These are phyloP conservation scores for Pyrenula aspistea DNA, from an alignment of 495 filamentous ascomycete genomes.

Conservation along the genomic window DNA sequence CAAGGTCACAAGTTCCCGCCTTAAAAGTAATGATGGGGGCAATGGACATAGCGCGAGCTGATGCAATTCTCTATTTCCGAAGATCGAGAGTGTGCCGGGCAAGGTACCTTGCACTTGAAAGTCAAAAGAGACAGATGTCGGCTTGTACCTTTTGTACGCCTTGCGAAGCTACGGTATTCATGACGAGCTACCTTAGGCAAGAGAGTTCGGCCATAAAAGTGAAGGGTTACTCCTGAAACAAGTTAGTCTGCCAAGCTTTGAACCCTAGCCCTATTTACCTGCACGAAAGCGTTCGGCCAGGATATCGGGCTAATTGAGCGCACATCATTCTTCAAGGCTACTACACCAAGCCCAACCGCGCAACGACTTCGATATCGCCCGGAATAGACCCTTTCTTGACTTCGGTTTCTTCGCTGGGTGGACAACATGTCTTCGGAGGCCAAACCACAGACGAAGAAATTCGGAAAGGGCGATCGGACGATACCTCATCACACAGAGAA, in stretches of 20 bases:
- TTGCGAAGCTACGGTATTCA: too few species aligned
- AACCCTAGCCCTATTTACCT: background rate
- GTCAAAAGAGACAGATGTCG: too few species aligned
- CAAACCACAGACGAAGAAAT: slow-evolving; percentile 66
- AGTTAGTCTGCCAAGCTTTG: background rate
- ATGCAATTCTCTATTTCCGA: too few species aligned
- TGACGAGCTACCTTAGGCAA: too few species aligned
- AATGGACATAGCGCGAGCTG: slow-evolving; percentile 50
- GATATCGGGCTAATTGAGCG: background rate
- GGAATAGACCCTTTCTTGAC: background rate
- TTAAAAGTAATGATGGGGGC: slow-evolving; percentile 90
- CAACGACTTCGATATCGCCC: background rate
- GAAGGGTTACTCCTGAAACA: background rate
- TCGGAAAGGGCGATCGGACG: slow-evolving; percentile 91
- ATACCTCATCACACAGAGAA: slow-evolving; percentile 75
- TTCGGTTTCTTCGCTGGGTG: background rate
- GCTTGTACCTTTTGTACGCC: too few species aligned
- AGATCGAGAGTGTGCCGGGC: too few species aligned
- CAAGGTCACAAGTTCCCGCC: slow-evolving; percentile 79
- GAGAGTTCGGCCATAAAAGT: too few species aligned
- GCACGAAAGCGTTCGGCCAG: background rate
- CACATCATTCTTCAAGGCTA: background rate
- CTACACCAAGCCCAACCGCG: background rate
- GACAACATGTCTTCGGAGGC: background rate
- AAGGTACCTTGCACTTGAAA: too few species aligned